Percentiles rank a stretch among this genome's conserved stretches.
phyloP scores from a whole-genome alignment of 1,139 yeast species.

The Debaryomyces subglobosus region DNA sequence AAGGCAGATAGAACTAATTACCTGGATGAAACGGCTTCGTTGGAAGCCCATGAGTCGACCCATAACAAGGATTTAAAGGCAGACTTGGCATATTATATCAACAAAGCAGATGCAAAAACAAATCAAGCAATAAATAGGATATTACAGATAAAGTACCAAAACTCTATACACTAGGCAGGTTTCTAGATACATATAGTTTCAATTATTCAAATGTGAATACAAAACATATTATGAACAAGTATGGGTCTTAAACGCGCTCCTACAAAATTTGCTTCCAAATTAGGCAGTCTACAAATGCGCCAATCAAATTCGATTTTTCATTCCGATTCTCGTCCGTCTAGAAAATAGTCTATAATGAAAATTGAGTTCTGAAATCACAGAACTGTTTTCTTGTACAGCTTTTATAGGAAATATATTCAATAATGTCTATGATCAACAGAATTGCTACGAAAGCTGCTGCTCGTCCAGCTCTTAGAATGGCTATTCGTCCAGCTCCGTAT shows the following conservation, averaged over 20 bases:
- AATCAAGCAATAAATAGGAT: conserved; percentile 31
- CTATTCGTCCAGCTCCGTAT: conserved; percentile 52
- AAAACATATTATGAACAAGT: not conserved
- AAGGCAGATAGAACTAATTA: conserved; percentile 1
- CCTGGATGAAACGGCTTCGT: not conserved
- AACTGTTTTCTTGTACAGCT: conserved; percentile 8
- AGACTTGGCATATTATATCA: conserved; percentile 30
- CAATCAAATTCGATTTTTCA: conserved; percentile 38
- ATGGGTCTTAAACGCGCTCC: not conserved
- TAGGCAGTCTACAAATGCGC: conserved; percentile 37
- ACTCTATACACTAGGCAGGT: not conserved
- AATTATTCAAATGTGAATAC: not conserved
- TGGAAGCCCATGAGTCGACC: not conserved
- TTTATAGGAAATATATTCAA: conserved; percentile 9
- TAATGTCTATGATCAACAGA: conserved; percentile 51
- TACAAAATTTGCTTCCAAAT: conserved; percentile 25
- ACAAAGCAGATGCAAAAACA: conserved; percentile 33
- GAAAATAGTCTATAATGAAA: conserved; percentile 9
- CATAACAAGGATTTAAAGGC: conserved; percentile 30
- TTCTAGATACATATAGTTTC: not conserved
- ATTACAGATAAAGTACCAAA: conserved; percentile 26
- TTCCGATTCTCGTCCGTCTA: conserved; percentile 22
- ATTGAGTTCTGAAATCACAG: conserved; percentile 3
- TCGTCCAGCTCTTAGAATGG: conserved; percentile 42
- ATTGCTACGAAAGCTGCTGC: conserved; percentile 49